These are phyloP conservation scores for Paramarasmius palmivorus DNA, from an alignment of 1,284 basidiomycete species.

Conservation along the genomic window DNA sequence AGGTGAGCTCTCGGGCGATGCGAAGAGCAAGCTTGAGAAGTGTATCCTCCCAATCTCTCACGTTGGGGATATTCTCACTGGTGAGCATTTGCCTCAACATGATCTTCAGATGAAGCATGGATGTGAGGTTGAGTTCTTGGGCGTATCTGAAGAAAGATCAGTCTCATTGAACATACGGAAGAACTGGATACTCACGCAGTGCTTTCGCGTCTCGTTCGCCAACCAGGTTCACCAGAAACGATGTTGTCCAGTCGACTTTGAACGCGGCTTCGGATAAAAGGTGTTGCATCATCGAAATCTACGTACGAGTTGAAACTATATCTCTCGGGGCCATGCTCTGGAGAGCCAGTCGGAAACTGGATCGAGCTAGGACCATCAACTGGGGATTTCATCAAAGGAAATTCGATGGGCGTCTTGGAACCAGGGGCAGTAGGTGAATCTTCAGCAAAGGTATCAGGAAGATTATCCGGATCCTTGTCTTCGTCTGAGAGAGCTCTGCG, in stretches of 20 bases:
- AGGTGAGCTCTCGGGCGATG: constrained; percentile 76
- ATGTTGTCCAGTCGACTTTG: constrained; percentile 72
- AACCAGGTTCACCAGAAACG: constrained; percentile 62
- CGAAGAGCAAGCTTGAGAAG: constrained; percentile 79
- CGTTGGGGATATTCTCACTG: constrained; percentile 72
- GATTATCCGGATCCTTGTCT: constrained; percentile 55
- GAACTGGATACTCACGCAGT: constrained; percentile 62
- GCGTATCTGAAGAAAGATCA: constrained; percentile 54
- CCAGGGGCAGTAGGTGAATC: constrained; percentile 47
- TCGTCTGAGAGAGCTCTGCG: constrained; percentile 79
- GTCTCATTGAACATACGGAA: neutral
- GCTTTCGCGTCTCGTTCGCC: constrained; percentile 79
- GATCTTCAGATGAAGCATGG: constrained; percentile 83
- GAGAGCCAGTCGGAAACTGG: constrained; percentile 78
- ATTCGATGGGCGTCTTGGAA: constrained; percentile 54
- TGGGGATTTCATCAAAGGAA: constrained; percentile 51
- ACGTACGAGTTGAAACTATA: constrained; percentile 64
- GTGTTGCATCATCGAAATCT: constrained; percentile 67
- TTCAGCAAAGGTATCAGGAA: constrained; percentile 42
- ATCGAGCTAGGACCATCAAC: constrained; percentile 66
- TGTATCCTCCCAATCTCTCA: constrained; percentile 84
- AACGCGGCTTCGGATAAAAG: constrained; percentile 79
- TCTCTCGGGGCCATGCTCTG: constrained; percentile 63
- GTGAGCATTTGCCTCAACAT: constrained; percentile 91
- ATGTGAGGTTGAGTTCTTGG: constrained; percentile 80